These are phyloP conservation scores for Cerrena zonata DNA, from an alignment of 1,284 basidiomycete species.

Conservation along the genomic window DNA sequence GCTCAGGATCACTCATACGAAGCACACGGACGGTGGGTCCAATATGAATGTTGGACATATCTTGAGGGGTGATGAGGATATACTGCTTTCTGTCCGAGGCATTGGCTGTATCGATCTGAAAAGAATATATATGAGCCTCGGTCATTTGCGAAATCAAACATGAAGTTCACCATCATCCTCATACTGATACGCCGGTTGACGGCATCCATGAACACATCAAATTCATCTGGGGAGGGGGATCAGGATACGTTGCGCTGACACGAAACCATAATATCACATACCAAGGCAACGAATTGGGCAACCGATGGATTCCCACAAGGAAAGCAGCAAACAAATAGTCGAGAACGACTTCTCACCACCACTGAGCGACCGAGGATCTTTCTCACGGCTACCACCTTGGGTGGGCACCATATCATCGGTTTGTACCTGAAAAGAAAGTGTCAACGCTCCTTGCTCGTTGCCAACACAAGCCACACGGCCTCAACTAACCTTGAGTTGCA, in stretches of 20 bases:
- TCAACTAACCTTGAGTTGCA: constrained; percentile 61
- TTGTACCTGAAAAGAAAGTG: constrained; percentile 49
- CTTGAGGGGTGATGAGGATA: constrained; percentile 86
- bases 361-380: constrained; percentile 77
- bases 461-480: background rate
- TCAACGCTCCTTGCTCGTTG: background rate
- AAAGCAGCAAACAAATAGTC: constrained; percentile 87
- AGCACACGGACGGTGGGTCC: constrained; percentile 65
- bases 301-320: constrained; percentile 92
- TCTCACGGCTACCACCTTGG: constrained; percentile 51
- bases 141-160: constrained; percentile 4
- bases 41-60: constrained; percentile 65
- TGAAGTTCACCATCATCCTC: constrained; percentile 74
- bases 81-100: constrained; percentile 83
- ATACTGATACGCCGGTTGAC: constrained; percentile 88
- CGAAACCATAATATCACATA: constrained; percentile 31
- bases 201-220: constrained; percentile 95
- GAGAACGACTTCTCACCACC: constrained; percentile 97
- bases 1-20: constrained; percentile 76
- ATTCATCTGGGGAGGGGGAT: constrained; percentile 62
- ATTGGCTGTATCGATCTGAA: constrained; percentile 79
- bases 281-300: constrained; percentile 93
- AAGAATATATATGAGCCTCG: constrained; percentile 9
- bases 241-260: too few species aligned
- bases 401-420: constrained; percentile 71